Base-by-base conservation (phyloP, 176 grass and related monocot species). In the Paspalum vaginatum region DNA sequence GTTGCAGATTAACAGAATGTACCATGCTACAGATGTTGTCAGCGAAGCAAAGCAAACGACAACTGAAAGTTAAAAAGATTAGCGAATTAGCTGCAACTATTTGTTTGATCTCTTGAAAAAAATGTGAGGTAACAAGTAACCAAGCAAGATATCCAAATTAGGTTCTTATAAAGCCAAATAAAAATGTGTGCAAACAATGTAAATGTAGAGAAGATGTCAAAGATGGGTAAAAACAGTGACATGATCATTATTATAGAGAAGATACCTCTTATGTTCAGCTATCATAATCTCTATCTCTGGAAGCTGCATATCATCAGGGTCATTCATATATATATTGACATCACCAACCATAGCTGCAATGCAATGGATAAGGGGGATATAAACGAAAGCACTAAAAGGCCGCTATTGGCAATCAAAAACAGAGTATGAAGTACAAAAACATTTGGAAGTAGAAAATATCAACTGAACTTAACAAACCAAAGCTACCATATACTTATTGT, bases 291-390 rank as follows among this genome's bases (percentile, higher is more conserved):
- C 96, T 77, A 95, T 93, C 77, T 99, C 96, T 0, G 90, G 90
- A 25, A 89, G 65, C 63, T 90, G 75, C 37, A 68, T 56, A 88
- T 95, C 96, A 86, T 87, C 91, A 76, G 88, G 61, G 64, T 99
- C 92, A 79, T 99, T 99, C 86, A 99, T 93, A 82, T 99, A 95
- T 71, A 95, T 89, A 65, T 99, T 99, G 25, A 99, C 93, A 88
- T 99, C 96, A 44, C 93, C 96, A 85, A 93, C 68, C 96, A 99
- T 99, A 72, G 92, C 96, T 99, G 70, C 60, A 74, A 85, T 32
- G 0, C 60, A 74, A 85, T 43, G 0, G 26, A 65, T 65, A 81
- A 53, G 25, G 11, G 2, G 40, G 13, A 46, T 25, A 13, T 46
- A 70, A 78, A 8, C 40, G 72, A 39, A 20, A 79, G 22, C 5